Conservation (phyloP, 2,329 filamentous ascomycete genomes). For the Trichoderma hamatum region DNA sequence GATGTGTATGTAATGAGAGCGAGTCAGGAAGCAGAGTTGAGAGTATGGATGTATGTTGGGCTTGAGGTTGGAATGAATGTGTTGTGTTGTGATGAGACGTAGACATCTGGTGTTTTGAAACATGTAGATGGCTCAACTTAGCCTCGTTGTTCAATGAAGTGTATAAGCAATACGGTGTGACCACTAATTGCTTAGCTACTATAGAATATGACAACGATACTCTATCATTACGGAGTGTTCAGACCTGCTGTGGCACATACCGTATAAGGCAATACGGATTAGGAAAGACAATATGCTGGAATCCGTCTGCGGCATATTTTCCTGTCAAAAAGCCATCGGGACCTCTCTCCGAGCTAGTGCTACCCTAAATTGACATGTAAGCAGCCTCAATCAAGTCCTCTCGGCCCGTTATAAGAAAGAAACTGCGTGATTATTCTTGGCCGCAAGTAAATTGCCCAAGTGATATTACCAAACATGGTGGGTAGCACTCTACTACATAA, state of each 20-base stretch:
- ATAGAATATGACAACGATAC: not conserved
- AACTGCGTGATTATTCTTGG: not conserved
- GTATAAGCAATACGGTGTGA: not conserved
- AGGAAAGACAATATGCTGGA: not conserved
- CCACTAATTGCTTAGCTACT: not conserved
- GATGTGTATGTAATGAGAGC: not conserved
- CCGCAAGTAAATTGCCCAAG: not conserved
- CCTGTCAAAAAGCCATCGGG: not conserved
- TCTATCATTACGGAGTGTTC: not conserved
- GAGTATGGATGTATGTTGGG: not conserved
- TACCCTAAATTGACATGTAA: constrained; percentile 6
- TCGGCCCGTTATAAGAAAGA: constrained; percentile 7
- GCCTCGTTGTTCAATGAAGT: not conserved
- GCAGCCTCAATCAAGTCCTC: not conserved
- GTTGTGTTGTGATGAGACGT: not conserved
- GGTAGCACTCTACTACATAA: not conserved
- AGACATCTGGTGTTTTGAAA: not conserved
- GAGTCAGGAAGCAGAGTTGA: not conserved
- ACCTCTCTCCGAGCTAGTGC: not conserved
- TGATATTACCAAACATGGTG: not conserved
- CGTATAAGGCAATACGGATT: not conserved
- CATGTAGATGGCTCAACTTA: not conserved
- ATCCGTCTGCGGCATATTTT: not conserved
- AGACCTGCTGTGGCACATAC: not conserved
- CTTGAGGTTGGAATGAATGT: not conserved